Evolutionary conservation across 345 rosid genomes (phyloP).

Genomic region (Murraya paniculata): DNA sequence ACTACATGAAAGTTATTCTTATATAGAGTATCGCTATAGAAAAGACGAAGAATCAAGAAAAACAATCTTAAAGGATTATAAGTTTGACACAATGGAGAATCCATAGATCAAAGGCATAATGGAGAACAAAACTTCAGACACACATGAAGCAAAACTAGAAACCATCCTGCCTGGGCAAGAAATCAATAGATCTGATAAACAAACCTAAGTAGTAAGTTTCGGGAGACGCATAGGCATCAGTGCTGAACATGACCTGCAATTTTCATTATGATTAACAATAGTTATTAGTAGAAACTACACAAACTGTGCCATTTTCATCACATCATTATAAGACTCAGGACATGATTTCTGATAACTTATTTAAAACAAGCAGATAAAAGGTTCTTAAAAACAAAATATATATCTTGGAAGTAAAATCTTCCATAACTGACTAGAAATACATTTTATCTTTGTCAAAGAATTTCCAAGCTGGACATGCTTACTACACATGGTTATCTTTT

Average conservation of each 20-base stretch:
- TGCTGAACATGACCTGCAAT: slow-evolving; percentile 97
- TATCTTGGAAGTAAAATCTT: not conserved
- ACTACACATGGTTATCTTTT: not conserved
- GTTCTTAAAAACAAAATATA: not conserved
- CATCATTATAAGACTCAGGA: not conserved
- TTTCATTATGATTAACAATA: slow-evolving; percentile 20
- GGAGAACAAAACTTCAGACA: not conserved
- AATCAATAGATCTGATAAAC: slow-evolving; percentile 15
- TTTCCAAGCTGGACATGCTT: not conserved
- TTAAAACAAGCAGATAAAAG: not conserved
- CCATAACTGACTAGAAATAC: not conserved
- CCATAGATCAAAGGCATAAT: not conserved
- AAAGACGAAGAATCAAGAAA: not conserved
- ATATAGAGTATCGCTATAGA: too few relatives aligned
- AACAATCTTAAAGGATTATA: not conserved
- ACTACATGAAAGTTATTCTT: too few relatives aligned
- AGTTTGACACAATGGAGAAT: not conserved
- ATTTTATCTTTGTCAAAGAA: not conserved
- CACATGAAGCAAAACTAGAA: not conserved
- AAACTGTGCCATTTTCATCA: not conserved
- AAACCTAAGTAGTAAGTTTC: slow-evolving; percentile 86
- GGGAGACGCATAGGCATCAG: slow-evolving; percentile 91
- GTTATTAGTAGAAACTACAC: slow-evolving; percentile 11
- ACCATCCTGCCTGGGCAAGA: not conserved
- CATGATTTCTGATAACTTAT: not conserved